Evolutionary conservation across 2,329 filamentous ascomycete species (phyloP), one percentile per base, ranked within the genome.

Genomic region (Neurospora crassa): DNA sequence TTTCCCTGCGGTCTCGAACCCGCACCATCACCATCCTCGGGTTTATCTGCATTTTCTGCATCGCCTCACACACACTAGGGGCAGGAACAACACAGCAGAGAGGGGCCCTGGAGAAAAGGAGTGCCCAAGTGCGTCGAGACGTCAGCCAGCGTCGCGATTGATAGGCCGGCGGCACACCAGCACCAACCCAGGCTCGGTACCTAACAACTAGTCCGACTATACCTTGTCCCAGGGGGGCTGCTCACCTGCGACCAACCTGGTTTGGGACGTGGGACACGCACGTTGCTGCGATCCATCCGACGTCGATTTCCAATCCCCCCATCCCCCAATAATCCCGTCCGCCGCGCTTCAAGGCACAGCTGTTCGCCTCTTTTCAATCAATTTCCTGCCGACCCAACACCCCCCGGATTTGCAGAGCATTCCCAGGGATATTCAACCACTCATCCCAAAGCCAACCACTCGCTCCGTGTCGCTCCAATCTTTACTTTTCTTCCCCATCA

Each of bases 1-100:
- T 67, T 59, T 42, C n/a, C 42, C 63, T 24, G 68, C 68, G 70
- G 42, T 40, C 67, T 71, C 37, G 41, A 45, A 43, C 59, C 68
- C 47, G 47, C 47, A 59, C 47, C 47, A 59, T 59, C 47, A 59
- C 14, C 20, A 59, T 29, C 53, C 53, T 63, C 53, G 53, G 53
- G 7, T 63, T 63, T 63, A 37, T n/a, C 29, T n/a, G 16, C 7
- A 63, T 63, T 63, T 63, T 63, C 53, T 63, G 53, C 24, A 37
- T 63, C 53, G 53, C 53, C 53, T 63, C 53, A 37, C 53, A 63
- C 53, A 63, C 24, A 16, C 53, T 63, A 63, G 53, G 53, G 53
- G 53, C 53, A 34, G 53, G 29, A 63, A 63, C 53, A 63, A 63
- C 53, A 37, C 53, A 63, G 16, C 53, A 63, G 53, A 29, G 53